These are phyloP conservation scores for Pythium oligandrum DNA, from an alignment of 352 stramenopile species.

Conservation along the genomic window DNA sequence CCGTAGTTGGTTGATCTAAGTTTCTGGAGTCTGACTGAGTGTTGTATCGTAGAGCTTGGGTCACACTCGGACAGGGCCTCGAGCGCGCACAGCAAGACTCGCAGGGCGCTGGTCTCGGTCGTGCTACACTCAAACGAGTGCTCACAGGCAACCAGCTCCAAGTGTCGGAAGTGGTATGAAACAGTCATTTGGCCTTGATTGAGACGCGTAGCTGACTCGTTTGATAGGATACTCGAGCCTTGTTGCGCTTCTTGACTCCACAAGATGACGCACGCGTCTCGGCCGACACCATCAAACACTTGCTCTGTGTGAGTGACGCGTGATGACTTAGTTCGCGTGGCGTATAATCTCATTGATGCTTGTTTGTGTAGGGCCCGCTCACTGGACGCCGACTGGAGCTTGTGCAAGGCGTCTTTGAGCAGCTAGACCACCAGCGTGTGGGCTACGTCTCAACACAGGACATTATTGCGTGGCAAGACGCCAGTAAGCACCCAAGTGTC, in stretches of 20 bases:
- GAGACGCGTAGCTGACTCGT: no score
- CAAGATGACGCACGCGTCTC: slow-evolving; percentile 39
- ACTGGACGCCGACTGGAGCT: slow-evolving; percentile 48
- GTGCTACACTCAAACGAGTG: slow-evolving; percentile 49
- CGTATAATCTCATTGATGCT: not conserved
- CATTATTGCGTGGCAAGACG: slow-evolving; percentile 44
- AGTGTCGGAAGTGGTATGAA: slow-evolving; percentile 61
- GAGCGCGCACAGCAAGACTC: slow-evolving; percentile 44
- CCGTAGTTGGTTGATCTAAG: not conserved
- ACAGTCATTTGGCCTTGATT: not conserved
- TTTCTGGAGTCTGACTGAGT: no score
- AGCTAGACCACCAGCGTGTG: slow-evolving; percentile 51
- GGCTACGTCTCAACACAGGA: slow-evolving; percentile 57
- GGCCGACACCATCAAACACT: slow-evolving; percentile 45
- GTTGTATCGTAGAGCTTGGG: slow-evolving; percentile 33
- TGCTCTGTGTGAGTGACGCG: slow-evolving; percentile 43
- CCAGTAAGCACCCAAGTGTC: slow-evolving; percentile 48
- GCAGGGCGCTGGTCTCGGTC: slow-evolving; percentile 32
- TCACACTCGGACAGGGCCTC: slow-evolving; percentile 38
- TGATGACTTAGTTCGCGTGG: not conserved
- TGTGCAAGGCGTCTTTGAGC: slow-evolving; percentile 63
- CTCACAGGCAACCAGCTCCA: slow-evolving; percentile 38
- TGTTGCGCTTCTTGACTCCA: slow-evolving; percentile 29
- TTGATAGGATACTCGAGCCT: slow-evolving; percentile 43
- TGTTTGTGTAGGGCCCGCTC: slow-evolving; percentile 29